These are phyloP conservation scores for Gigaspora rosea DNA, from an alignment of 192 early-diverging fungal species.

Conservation along the genomic window DNA sequence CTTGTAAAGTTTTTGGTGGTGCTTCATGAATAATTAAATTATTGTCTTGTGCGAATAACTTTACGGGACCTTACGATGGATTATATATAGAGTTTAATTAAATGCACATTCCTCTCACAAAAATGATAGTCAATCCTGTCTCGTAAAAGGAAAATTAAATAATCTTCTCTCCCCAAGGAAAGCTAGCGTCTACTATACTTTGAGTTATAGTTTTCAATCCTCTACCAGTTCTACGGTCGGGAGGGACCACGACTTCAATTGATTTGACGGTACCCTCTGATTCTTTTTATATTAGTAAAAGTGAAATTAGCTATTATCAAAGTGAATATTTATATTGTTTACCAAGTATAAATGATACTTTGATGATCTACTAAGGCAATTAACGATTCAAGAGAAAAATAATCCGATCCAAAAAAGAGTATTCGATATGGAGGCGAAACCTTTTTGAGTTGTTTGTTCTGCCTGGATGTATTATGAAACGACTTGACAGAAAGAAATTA, in stretches of 20 bases:
- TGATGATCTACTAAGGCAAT: conserved; percentile 56
- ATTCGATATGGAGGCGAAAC: conserved; percentile 35
- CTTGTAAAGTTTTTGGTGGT: conserved; percentile 51
- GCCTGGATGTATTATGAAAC: too few species aligned
- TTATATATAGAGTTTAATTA: neutral
- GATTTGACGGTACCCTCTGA: conserved; percentile 27
- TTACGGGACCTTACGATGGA: conserved; percentile 47
- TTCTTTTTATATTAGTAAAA: conserved; percentile 7
- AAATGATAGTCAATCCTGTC: too few species aligned
- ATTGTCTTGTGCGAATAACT: conserved; percentile 44
- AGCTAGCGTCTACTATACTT: neutral
- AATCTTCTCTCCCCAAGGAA: too few species aligned
- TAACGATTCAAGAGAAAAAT: conserved; percentile 71
- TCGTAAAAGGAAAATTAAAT: too few species aligned
- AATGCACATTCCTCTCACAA: neutral
- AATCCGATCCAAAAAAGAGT: conserved; percentile 89
- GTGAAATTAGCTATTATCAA: neutral
- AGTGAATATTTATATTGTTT: neutral
- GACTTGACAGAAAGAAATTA: too few species aligned
- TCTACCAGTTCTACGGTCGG: conserved; percentile 42
- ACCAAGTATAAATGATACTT: conserved; percentile 29
- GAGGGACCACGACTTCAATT: conserved; percentile 38
- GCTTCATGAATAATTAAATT: conserved; percentile 51
- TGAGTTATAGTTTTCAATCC: neutral
- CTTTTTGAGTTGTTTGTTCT: too few species aligned